Base-by-base conservation (phyloP, 805 yeast genomes). In the Pichia occidentalis region DNA sequence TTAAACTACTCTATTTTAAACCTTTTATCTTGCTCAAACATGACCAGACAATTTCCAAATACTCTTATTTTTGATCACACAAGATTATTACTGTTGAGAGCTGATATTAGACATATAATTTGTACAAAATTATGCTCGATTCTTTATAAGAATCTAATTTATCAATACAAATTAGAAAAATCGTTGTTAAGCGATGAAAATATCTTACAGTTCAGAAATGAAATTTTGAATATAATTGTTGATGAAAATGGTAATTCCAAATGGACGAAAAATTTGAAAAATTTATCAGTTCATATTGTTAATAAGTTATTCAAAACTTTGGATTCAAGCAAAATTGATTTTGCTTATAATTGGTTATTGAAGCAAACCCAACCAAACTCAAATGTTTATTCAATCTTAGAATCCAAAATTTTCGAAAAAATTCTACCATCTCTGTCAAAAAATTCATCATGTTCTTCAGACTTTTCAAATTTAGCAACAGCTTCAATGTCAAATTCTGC, bases 211-310 rank as follows among this genome's bases (percentile, higher is more conserved):
- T 65, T 85, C 39, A 85, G 81, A 57, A 76, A 68, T 36, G 90
- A 85, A 51, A 73, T 86, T 29, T 62, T 83, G 37, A 81, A 88
- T 23, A 81, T 85, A 32, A 85, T 85, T 13, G 75, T 86, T 24
- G 95, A 85, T 59, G 85, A 82, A 42, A 82, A 80, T 51, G 95
- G 95, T 2, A 84, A 83, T 56, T 76, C 85, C 42, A 85, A 87
- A 63, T 85, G 95, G 95, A 85, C 95, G 1, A 74, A 85, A 53
- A 85, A 85, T 57, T 73, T 85, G 19, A 71, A 76, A 46, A 68
- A 82, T 12, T 74, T 86, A 45, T 73, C 90, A 4, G 67, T 85
- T 43, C 94, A 81, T 54, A 53, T 82, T 34, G 71, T 73, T 24
- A 71, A 73, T 48, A 63, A 60, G 36, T 32, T 51, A 32, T 29